Evolutionary conservation across 2,329 filamentous ascomycete species (phyloP).

Genomic region (Phialophora expanda): DNA sequence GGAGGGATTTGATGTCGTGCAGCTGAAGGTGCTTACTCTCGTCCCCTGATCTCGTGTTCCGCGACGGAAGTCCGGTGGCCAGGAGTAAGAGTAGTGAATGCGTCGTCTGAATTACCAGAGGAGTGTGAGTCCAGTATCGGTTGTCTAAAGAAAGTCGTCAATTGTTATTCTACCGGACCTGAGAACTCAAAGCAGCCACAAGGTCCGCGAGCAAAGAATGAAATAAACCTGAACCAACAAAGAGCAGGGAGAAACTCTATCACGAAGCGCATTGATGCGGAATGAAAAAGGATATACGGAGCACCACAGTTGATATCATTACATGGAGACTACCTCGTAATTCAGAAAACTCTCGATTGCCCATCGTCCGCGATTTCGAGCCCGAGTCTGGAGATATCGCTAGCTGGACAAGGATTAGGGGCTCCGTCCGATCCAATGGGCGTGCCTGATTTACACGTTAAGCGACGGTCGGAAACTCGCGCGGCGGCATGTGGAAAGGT

Average conservation of each 20-base stretch:
- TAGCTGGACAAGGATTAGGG: conserved; percentile 1
- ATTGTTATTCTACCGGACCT: conserved; percentile 11
- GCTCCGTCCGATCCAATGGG: not conserved
- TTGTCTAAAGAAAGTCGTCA: not conserved
- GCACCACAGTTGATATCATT: not conserved
- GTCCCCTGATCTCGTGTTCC: not conserved
- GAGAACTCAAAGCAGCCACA: conserved; percentile 20
- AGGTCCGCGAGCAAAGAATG: conserved; percentile 17
- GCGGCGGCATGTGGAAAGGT: not conserved
- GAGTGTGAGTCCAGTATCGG: not conserved
- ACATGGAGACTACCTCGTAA: too few relatives aligned
- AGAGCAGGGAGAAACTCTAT: conserved; percentile 19
- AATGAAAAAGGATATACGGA: conserved; percentile 4
- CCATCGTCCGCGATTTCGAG: conserved; percentile 1
- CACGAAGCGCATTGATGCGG: conserved; percentile 12
- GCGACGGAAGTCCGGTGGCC: not conserved
- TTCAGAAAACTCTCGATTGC: not conserved
- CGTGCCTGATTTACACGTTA: not conserved
- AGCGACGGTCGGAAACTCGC: not conserved
- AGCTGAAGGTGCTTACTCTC: conserved; percentile 10
- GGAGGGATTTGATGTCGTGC: conserved; percentile 10
- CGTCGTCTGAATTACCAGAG: not conserved
- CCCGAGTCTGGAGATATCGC: not conserved
- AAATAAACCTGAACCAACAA: conserved; percentile 20
- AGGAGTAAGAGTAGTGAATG: not conserved